A percentile compares a stretch with the other conserved stretches of the same genome.
These are phyloP conservation scores for Astrothelium macrocarpum DNA, from an alignment of 495 filamentous ascomycete genomes.

Conservation along the genomic window DNA sequence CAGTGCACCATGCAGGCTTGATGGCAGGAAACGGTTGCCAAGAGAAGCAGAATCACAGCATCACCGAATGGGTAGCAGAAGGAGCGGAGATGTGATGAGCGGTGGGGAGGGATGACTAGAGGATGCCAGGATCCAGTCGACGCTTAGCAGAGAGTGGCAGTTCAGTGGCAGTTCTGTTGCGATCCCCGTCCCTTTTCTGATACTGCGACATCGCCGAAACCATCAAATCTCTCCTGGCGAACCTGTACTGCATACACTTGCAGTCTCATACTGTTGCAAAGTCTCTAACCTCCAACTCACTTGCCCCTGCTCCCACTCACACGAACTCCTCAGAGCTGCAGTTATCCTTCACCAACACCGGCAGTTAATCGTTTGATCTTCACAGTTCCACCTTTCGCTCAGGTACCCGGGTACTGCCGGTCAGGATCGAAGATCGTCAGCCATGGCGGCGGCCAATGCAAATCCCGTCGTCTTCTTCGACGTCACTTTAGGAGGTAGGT, in stretches of 20 bases:
- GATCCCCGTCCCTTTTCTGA: background rate
- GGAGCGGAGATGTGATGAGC: background rate
- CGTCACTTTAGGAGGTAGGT: conserved; percentile 76
- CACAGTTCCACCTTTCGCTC: background rate
- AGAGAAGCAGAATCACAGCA: background rate
- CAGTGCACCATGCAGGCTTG: background rate
- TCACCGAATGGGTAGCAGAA: background rate
- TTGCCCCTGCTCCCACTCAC: background rate
- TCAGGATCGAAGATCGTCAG: background rate
- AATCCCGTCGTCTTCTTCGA: conserved; percentile 87
- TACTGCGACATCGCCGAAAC: background rate
- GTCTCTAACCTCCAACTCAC: background rate
- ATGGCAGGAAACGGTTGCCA: background rate
- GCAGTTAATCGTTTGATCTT: background rate
- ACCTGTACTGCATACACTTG: background rate
- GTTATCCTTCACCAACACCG: background rate
- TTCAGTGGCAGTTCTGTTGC: background rate
- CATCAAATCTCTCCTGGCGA: background rate
- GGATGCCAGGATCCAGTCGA: background rate
- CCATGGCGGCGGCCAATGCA: conserved; percentile 11
- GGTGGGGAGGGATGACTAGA: background rate
- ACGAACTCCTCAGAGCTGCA: background rate
- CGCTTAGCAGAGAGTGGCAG: background rate
- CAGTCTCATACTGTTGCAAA: background rate
- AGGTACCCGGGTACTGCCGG: too few species aligned